phyloP scores from a whole-genome alignment of 2,329 filamentous ascomycete species.

The Fusarium sp. region DNA sequence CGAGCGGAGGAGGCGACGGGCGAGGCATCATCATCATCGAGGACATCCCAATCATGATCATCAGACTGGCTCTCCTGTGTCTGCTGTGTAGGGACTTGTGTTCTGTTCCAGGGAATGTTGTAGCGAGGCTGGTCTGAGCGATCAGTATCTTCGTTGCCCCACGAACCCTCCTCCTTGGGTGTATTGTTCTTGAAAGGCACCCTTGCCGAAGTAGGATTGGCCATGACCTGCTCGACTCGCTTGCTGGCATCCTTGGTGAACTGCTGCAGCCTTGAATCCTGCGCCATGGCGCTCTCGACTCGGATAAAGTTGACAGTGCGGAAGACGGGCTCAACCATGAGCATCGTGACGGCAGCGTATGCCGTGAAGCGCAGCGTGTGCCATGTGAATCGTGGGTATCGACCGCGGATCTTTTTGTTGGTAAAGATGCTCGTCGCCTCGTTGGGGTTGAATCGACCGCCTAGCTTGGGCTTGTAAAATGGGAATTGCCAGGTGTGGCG shows the following conservation, averaged over 20 bases:
- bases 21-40: slow-evolving; percentile 57
- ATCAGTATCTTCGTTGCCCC: background rate
- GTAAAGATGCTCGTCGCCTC: slow-evolving; percentile 44
- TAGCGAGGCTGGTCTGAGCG: background rate
- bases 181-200: slow-evolving; percentile 13
- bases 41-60: slow-evolving; percentile 40
- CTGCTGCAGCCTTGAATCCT: slow-evolving; percentile 34
- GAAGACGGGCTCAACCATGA: slow-evolving; percentile 43
- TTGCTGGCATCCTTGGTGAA: slow-evolving; percentile 42
- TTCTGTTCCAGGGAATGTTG: slow-evolving; percentile 14
- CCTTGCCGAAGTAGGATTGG: slow-evolving; percentile 12
- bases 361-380: slow-evolving; percentile 43
- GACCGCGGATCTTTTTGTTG: slow-evolving; percentile 41
- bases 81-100: background rate
- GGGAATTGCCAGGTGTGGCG: slow-evolving; percentile 45
- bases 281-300: slow-evolving; percentile 38
- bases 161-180: slow-evolving; percentile 17
- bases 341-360: slow-evolving; percentile 41
- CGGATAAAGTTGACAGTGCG: slow-evolving; percentile 40
- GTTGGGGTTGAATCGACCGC: slow-evolving; percentile 43
- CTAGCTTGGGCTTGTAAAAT: slow-evolving; percentile 45
- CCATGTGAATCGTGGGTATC: slow-evolving; percentile 41
- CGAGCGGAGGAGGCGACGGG: slow-evolving; percentile 53
- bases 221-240: slow-evolving; percentile 41
- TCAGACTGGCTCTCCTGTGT: slow-evolving; percentile 10